Base-by-base conservation (phyloP, 352 stramenopile species). In the Phytopythium delawarense region DNA sequence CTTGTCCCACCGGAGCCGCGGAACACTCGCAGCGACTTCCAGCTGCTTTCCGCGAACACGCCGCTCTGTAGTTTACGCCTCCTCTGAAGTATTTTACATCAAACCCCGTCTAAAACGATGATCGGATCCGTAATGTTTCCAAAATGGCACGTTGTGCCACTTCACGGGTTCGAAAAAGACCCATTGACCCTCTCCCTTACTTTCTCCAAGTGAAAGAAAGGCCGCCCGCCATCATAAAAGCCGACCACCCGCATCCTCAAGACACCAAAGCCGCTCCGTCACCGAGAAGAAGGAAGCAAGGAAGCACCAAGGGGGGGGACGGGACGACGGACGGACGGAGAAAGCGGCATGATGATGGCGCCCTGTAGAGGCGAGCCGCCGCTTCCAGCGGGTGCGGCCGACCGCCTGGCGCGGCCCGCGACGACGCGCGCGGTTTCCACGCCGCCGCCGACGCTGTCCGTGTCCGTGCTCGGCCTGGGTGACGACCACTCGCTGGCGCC, bases 41-140 rank as follows among this genome's bases (percentile, higher is more conserved):
- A 50, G 35, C 35, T 49, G 54, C 6, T 37, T 59, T 59, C 54
- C 8, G 34, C 35, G 54, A 59, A 59, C 54, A 25, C 42, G 7
- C n/a, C n/a, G 0, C 11, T 1, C 0, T 20, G 48, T 54, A 37
- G 20, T 54, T 54, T 54, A 54, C 46, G n/a, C 18, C 46, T 52
- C 15, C 9, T 30, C 13, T 16, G 45, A 4, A 7, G n/a, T 52
- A 52, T 12, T 52, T 32, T 45, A 21, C 42, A 25, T 0, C 0
- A 25, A 15, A 49, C 2, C 42, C 42, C 21, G 18, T 49, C 20
- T 15, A 25, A 49, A 15, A 0, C 20, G 42, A 49, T 49, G 18
- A 18, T 25, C 21, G 21, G 5, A 15, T 25, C 23, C 42, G 42
- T 28, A 49, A 49, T 3, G 4, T 25, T 49, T 13, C 35, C 0